phyloP scores from a whole-genome alignment of 2,329 filamentous ascomycete species.

The Aspergillus puulaauensis region DNA sequence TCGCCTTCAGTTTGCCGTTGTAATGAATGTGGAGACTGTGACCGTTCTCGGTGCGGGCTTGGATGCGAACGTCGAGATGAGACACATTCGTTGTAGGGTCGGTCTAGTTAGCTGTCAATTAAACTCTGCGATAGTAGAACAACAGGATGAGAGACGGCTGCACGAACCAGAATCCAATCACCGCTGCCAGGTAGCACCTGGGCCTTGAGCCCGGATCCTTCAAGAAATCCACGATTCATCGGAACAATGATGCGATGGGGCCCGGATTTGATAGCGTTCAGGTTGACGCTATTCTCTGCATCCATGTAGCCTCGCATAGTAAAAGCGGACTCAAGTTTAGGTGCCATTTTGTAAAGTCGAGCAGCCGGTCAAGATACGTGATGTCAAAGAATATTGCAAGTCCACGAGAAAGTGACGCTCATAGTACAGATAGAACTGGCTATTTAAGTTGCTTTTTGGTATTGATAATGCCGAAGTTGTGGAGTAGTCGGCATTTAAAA shows the following conservation, averaged over 20 bases:
- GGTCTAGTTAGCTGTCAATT: background rate
- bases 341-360: background rate
- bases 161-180: background rate
- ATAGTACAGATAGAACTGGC: too few species aligned
- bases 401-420: too few species aligned
- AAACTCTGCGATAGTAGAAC: too few species aligned
- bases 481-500: too few species aligned
- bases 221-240: background rate
- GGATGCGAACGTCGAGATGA: background rate
- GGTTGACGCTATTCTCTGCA: background rate
- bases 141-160: too few species aligned
- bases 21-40: background rate
- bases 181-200: background rate
- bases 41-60: background rate
- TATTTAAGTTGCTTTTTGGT: too few species aligned
- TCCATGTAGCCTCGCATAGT: background rate
- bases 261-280: background rate
- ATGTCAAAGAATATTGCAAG: too few species aligned
- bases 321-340: background rate
- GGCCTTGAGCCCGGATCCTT: background rate
- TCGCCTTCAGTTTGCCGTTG: background rate
- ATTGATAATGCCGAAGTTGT: too few species aligned
- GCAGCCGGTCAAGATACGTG: background rate
- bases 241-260: background rate
- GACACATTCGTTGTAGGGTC: background rate